Base-by-base conservation (phyloP, 129 eudicot species). In the Deinandra increscens region DNA sequence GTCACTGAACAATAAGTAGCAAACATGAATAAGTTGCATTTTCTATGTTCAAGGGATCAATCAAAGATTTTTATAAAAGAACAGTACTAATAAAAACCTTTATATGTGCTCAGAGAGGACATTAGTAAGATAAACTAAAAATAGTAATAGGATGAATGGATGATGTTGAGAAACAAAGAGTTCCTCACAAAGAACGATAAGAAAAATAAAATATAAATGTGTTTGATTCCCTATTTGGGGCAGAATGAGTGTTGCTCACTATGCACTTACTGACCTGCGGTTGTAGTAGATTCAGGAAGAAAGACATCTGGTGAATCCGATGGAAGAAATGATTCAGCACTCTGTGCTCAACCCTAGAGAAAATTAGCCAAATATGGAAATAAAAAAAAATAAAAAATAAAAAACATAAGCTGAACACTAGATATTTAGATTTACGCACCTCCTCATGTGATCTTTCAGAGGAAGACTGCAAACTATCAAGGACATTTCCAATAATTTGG, bases 381-480 rank as follows among this genome's bases (percentile, higher is more conserved):
- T 50, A 6, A 0, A 14, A 39, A 71, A 26, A 64, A n/a, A n/a
- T n/a, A n/a, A n/a, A n/a, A 54, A 18, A 62, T 50, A 6, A 0
- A 14, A 39, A 71, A 26, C 64, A 51, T 43, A 37, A 48, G 44
- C 19, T 19, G 14, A 66, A 63, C 20, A 56, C 55, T 58, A 58
- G 62, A 55, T 26, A 55, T 23, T 22, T 11, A 66, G 7, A 22
- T 44, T 64, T 23, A 73, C 74, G 50, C 54, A 82, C 94, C 83
- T 80, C 90, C 75, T 64, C 81, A 68, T 23, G 78, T n/a, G 85
- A 59, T 34, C 60, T 84, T 23, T 62, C 77, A 31, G 67, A 20
- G 77, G 69, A 44, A 75, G 84, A 69, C 33, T 75, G 79, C 78
- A 64, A 48, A 50, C 70, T 66, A 39, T 53, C 71, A 63, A 51